These are phyloP conservation scores for Hypoxylon intermedium DNA, from an alignment of 495 filamentous ascomycete species.

Conservation along the genomic window DNA sequence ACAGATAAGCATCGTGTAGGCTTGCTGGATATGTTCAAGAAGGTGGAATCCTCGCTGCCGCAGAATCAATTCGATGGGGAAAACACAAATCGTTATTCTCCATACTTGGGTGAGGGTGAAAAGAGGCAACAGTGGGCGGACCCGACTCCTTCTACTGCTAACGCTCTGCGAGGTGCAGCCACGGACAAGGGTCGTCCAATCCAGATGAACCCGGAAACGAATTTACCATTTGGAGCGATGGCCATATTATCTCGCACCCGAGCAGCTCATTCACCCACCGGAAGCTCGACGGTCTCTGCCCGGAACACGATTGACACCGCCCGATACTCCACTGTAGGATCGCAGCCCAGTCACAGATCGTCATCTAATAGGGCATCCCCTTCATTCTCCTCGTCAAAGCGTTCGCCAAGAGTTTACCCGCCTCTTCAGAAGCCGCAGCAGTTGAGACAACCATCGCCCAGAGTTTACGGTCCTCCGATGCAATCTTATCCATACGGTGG, in stretches of 20 bases:
- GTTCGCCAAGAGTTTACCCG: slow-evolving; percentile 29
- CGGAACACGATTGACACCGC: slow-evolving; percentile 11
- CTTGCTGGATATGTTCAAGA: slow-evolving; percentile 60
- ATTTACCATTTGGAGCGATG: slow-evolving; percentile 51
- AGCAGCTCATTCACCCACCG: slow-evolving; percentile 24
- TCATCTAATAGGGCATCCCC: slow-evolving; percentile 28
- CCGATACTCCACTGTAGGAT: slow-evolving; percentile 18
- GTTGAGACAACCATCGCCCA: slow-evolving; percentile 21
- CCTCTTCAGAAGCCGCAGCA: slow-evolving; percentile 25
- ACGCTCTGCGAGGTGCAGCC: slow-evolving; percentile 35
- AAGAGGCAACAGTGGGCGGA: slow-evolving; percentile 24
- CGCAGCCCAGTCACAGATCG: slow-evolving; percentile 29
- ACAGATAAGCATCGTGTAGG: slow-evolving; percentile 55
- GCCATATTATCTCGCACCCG: slow-evolving; percentile 49
- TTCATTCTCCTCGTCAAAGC: slow-evolving; percentile 12
- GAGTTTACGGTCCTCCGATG: slow-evolving; percentile 7
- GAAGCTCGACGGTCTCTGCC: slow-evolving; percentile 18
- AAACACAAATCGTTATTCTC: slow-evolving; percentile 5
- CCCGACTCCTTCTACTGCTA: slow-evolving; percentile 31
- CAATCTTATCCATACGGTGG: slow-evolving; percentile 38
- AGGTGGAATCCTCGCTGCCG: slow-evolving; percentile 28
- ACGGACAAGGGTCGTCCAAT: slow-evolving; percentile 43
- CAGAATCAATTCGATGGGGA: slow-evolving; percentile 32
- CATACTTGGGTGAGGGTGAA: slow-evolving; percentile 17
- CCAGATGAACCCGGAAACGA: slow-evolving; percentile 49